A percentile compares a stretch with the other conserved stretches of the same genome.
Evolutionary conservation across 176 grass and related monocot genomes (phyloP).

Genomic region (Juncus inflexus): DNA sequence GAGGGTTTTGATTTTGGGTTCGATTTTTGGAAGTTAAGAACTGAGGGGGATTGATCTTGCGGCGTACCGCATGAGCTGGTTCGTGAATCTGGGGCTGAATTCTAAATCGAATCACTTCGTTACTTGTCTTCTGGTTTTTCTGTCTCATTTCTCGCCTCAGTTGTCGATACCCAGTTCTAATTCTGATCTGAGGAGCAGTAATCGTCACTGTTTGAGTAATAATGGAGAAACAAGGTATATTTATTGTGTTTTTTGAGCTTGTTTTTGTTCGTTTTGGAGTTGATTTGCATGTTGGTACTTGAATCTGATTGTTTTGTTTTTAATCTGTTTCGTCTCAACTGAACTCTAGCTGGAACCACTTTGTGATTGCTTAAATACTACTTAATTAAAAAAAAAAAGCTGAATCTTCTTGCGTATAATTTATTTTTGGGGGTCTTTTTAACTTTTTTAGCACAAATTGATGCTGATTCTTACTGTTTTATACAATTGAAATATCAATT

Average conservation of each 20-base stretch:
- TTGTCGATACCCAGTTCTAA: conserved; percentile 40
- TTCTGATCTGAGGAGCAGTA: conserved; percentile 42
- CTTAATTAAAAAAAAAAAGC: too few species aligned
- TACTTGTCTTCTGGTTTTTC: conserved; percentile 83
- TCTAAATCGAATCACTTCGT: conserved; percentile 98
- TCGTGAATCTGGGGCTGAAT: conserved; percentile 91
- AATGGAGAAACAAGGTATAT: conserved; percentile 86
- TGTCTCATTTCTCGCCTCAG: conserved; percentile 96
- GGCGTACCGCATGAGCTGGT: conserved; percentile 85
- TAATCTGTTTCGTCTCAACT: neutral
- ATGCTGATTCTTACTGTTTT: too few species aligned
- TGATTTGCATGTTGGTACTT: neutral
- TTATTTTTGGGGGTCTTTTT: too few species aligned
- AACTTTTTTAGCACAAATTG: too few species aligned
- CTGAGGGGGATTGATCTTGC: neutral
- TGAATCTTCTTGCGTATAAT: too few species aligned
- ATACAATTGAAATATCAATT: neutral
- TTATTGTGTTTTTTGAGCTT: neutral
- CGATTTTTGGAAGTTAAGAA: neutral
- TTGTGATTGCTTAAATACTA: neutral
- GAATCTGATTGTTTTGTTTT: neutral
- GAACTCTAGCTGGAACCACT: neutral
- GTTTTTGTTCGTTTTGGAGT: neutral
- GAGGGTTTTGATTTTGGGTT: neutral
- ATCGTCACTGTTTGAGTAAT: conserved; percentile 25